Conservation (phyloP, 495 filamentous ascomycete species). For the Penicilliopsis zonata region DNA sequence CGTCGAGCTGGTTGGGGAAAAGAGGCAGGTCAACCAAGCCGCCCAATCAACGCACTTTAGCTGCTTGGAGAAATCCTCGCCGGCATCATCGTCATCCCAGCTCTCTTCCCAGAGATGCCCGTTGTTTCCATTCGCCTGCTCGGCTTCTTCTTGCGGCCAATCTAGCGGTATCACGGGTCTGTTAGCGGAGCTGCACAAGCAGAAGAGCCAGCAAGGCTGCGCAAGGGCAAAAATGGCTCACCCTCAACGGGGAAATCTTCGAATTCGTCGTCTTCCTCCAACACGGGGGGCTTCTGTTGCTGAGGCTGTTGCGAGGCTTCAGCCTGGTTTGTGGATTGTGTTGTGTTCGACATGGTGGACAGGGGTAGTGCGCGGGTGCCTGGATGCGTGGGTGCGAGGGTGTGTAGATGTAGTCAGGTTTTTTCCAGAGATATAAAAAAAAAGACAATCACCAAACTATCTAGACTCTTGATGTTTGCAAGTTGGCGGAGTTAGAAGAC, state of each 20-base stretch:
- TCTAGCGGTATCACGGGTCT: slow-evolving; percentile 36
- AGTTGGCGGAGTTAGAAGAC: too few relatives aligned
- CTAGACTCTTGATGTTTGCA: too few relatives aligned
- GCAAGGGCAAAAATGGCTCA: slow-evolving; percentile 20
- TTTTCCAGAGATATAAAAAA: too few relatives aligned
- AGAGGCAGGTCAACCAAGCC: too few relatives aligned
- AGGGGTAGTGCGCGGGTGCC: too few relatives aligned
- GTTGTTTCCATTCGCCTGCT: slow-evolving; percentile 46
- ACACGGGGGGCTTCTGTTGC: slow-evolving; percentile 49
- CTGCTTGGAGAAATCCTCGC: slow-evolving; percentile 91
- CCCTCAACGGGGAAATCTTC: slow-evolving; percentile 98
- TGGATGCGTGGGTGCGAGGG: slow-evolving; percentile 1
- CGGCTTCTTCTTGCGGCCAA: slow-evolving; percentile 78
- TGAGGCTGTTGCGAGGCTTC: slow-evolving; percentile 30
- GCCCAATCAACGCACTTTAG: slow-evolving; percentile 62
- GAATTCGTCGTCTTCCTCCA: slow-evolving; percentile 98
- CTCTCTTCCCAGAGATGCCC: slow-evolving; percentile 97
- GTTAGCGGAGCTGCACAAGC: background rate
- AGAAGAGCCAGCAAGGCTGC: background rate
- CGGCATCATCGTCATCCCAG: slow-evolving; percentile 98
- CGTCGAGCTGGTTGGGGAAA: background rate
- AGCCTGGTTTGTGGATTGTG: slow-evolving; percentile 21
- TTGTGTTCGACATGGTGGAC: slow-evolving; percentile 34
- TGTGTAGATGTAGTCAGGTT: slow-evolving; percentile 12
- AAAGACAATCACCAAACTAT: too few relatives aligned